Base-by-base conservation (phyloP, 371 early-diverging fungal species). In the Rhizopus microsporus region DNA sequence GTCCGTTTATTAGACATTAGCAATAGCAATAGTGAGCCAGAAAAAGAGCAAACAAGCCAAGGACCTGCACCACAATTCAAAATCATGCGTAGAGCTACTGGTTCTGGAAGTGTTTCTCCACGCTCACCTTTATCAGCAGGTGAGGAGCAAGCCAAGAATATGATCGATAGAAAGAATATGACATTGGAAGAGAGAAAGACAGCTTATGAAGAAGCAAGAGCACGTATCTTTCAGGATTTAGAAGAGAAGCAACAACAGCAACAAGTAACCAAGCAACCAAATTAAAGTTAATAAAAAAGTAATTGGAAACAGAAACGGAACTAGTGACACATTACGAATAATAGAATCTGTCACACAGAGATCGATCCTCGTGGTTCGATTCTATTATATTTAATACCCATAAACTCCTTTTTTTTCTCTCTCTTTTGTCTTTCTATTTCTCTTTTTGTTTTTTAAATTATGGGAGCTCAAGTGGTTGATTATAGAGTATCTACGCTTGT, bases 171-270 rank as follows among this genome's bases (percentile, higher is more conserved):
- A 37, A 78, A 75, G 57, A 74, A 76, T 12, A 74, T 81, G 66
- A 83, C 88, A 0, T 76, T 87, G 42, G 87, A 90, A 57, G 89
- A 88, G 63, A 79, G 89, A 33, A 85, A 87, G 56, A 87, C 84
- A 12, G 87, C 82, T 5, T 92, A 92, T 59, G 88, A 89, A 62
- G 80, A 80, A 52, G 92, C 90, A 3, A 72, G 92, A 53, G 90
- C 88, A n/a, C 74, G 88, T 35, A 92, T 92, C 35, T 92, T 92
- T 60, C 80, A 84, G 51, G 86, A 85, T 32, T 35, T 72, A 57
- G 78, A 68, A 56, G 38, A 53, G 13, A 44, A 68, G 45, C 37
- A 56, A 42, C 23, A 56, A 42, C 23, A 56, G 39, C 13, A 40
- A 53, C 5, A 6, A 6, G 10, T 6, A 42, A 23, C 23, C 23